Percentiles rank a stretch among this genome's conserved stretches.
Evolutionary conservation across 2,329 filamentous ascomycete species (phyloP).

Genomic region (Epichloe gansuensis): DNA sequence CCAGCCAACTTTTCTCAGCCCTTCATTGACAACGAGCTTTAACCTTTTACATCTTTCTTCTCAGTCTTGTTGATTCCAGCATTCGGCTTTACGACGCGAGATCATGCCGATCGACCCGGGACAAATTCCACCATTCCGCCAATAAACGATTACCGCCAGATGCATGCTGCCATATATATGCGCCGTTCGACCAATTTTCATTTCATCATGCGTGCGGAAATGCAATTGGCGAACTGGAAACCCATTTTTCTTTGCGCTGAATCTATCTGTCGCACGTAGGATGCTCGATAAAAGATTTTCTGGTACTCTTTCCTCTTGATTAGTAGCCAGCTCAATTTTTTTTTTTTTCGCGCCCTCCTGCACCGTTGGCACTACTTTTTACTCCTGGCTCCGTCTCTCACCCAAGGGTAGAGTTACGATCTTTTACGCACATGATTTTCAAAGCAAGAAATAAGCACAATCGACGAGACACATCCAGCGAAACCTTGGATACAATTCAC

Average conservation of each 20-base stretch:
- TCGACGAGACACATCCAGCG: no score
- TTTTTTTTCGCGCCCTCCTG: neutral
- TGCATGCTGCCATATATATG: neutral
- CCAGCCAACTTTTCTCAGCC: conserved; percentile 3
- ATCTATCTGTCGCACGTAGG: neutral
- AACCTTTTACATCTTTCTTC: neutral
- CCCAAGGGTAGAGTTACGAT: no score
- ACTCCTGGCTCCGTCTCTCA: neutral
- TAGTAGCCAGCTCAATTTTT: neutral
- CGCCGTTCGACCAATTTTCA: neutral
- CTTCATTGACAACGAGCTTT: neutral
- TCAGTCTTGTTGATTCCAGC: neutral
- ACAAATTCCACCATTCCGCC: neutral
- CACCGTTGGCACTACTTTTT: neutral
- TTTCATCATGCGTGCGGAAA: neutral
- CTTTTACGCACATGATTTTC: neutral
- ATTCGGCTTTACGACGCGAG: no score
- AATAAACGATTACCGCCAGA: neutral
- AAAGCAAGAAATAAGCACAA: no score
- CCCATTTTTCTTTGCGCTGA: neutral
- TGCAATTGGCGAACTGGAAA: neutral
- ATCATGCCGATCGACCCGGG: no score
- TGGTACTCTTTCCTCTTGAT: neutral
- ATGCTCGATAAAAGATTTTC: neutral
- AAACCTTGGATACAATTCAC: neutral